Evolutionary conservation across 345 rosid genomes (phyloP), one percentile per base, ranked within the genome.

Genomic region (Ricinus communis): DNA sequence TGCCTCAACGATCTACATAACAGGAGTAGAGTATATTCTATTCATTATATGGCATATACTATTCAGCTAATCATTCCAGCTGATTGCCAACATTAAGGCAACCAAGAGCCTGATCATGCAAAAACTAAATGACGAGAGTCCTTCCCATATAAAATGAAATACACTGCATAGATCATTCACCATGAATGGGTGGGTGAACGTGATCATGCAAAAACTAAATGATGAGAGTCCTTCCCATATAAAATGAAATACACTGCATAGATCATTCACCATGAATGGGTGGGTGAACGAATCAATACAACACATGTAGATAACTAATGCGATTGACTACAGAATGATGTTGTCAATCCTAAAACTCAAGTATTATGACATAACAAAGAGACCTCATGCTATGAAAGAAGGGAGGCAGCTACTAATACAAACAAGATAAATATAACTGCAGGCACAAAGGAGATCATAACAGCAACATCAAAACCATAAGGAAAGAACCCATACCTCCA

Each of bases 401-500:
- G 62, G 33, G 22, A 40, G 33, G 21, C 30, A 71, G 18, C 7
- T 33, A 58, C 5, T 49, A 11, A 7, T 19, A 31, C 30, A 21
- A 13, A 19, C 4, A 16, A 3, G 12, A 51, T 13, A 13, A 43
- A 43, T 4, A n/a, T n/a, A n/a, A n/a, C 4, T 12, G 4, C 47
- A 8, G 46, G 7, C 1, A 36, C 51, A 30, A 51, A 31, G 24
- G 21, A 21, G 5, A 13, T 12, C 40, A 31, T 41, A 24, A 53
- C 40, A 41, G 60, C 59, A 38, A 27, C 43, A 21, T 58, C 16
- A 60, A 49, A 40, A 45, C 60, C 53, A 62, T 47, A 62, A 55
- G 33, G 57, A n/a, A 41, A 77, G 41, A 60, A n/a, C n/a, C 28
- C 76, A 36, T 67, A 72, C 80, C 60, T 77, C 65, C 57, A 46